Evolutionary conservation across 1,284 basidiomycete genomes (phyloP).

Genomic region (Moesziomyces antarcticus): DNA sequence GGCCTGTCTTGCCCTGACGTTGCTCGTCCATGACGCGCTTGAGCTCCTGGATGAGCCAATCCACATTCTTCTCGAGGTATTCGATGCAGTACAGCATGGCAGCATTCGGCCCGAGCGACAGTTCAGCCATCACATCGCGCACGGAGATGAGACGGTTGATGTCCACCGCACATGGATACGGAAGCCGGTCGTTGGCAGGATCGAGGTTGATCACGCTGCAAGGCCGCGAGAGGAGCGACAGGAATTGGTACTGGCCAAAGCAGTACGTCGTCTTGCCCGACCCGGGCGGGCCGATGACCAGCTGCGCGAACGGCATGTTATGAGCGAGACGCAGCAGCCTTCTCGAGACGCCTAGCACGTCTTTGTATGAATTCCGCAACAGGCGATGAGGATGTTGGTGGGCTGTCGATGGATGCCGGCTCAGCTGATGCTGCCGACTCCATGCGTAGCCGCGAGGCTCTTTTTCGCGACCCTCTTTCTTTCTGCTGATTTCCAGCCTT

Average conservation of each 20-base stretch:
- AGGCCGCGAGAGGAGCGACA: conserved; percentile 84
- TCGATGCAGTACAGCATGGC: conserved; percentile 98
- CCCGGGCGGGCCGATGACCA: conserved; percentile 61
- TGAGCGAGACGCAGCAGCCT: neutral
- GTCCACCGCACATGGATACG: conserved; percentile 89
- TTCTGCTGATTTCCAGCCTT: neutral
- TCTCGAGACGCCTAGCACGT: neutral
- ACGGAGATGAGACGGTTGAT: conserved; percentile 89
- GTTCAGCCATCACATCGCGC: conserved; percentile 85
- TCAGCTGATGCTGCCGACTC: neutral
- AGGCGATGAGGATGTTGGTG: neutral
- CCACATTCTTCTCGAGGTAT: conserved; percentile 92
- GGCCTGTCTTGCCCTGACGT: conserved; percentile 31
- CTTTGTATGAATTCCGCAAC: neutral
- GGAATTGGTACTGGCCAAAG: conserved; percentile 72
- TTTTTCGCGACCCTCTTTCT: neutral
- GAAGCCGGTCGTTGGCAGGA: conserved; percentile 88
- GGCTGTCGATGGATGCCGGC: neutral
- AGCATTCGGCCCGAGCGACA: conserved; percentile 92
- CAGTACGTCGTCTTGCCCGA: conserved; percentile 66
- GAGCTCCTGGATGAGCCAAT: conserved; percentile 84
- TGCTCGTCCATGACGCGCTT: conserved; percentile 65
- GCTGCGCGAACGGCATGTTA: conserved; percentile 54
- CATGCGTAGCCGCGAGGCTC: neutral
- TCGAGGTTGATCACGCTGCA: conserved; percentile 93